Evolutionary conservation across 2,329 filamentous ascomycete species (phyloP).

Genomic region (Cordyceps sp.): DNA sequence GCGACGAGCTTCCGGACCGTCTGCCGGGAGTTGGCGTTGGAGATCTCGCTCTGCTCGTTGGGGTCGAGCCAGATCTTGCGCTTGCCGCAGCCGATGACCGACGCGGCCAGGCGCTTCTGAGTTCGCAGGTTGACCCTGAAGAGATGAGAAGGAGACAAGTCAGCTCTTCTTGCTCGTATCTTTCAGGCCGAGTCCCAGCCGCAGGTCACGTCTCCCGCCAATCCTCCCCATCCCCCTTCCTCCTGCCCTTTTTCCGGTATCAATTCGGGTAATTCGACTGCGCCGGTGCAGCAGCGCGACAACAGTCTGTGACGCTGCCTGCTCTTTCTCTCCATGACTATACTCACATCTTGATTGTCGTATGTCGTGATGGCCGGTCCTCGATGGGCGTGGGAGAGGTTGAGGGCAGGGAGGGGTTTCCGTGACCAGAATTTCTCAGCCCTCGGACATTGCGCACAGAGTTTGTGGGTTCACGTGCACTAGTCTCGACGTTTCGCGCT

Average conservation of each 20-base stretch:
- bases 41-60: slow-evolving; percentile 98
- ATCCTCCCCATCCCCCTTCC: not conserved
- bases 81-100: slow-evolving; percentile 97
- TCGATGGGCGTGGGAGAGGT: slow-evolving; percentile 18
- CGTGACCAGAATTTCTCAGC: slow-evolving; percentile 22
- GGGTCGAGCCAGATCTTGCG: slow-evolving; percentile 99
- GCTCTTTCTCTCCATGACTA: too few species aligned
- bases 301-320: too few species aligned
- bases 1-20: slow-evolving; percentile 98
- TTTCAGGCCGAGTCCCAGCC: not conserved
- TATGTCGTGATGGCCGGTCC: slow-evolving; percentile 23
- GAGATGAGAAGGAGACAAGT: slow-evolving; percentile 13
- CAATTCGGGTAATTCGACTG: too few species aligned
- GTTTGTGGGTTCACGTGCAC: slow-evolving; percentile 27
- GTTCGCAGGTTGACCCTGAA: slow-evolving; percentile 96
- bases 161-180: slow-evolving; percentile 8
- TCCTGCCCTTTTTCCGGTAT: slow-evolving; percentile 7
- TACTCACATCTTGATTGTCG: slow-evolving; percentile 29
- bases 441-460: slow-evolving; percentile 17
- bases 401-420: slow-evolving; percentile 23
- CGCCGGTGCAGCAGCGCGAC: too few species aligned
- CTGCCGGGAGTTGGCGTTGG: slow-evolving; percentile 99
- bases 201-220: too few species aligned
- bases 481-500: slow-evolving; percentile 12
- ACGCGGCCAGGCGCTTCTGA: slow-evolving; percentile 98